Conservation (phyloP, 2,329 filamentous ascomycete species). For the Pseudocercospora musae region DNA sequence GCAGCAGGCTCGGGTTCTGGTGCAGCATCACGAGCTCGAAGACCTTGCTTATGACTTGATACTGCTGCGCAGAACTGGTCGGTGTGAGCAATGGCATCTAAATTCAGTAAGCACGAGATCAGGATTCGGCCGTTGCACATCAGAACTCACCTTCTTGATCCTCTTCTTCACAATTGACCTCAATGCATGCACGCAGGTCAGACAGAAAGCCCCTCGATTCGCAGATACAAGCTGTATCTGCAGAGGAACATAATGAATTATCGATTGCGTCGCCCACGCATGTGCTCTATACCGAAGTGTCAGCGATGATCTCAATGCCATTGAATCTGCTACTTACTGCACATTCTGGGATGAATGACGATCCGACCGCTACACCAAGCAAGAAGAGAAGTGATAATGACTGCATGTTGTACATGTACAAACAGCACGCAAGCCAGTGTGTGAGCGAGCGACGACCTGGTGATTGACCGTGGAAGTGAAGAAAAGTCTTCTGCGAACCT, state of each 20-base stretch:
- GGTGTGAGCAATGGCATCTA: neutral
- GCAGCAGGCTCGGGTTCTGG: neutral
- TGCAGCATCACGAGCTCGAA: slow-evolving; percentile 4
- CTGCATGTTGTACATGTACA: neutral
- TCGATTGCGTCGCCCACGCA: slow-evolving; percentile 1
- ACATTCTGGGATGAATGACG: neutral
- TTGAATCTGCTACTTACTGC: neutral
- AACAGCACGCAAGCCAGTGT: neutral
- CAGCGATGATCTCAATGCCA: neutral
- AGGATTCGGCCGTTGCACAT: neutral
- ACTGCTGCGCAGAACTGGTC: neutral
- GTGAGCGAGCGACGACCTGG: neutral
- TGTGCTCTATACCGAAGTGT: neutral
- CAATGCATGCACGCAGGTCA: slow-evolving; percentile 1
- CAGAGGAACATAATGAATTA: neutral
- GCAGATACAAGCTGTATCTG: slow-evolving; percentile 2
- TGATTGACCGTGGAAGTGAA: neutral
- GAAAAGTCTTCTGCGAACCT: neutral
- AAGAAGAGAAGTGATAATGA: neutral
- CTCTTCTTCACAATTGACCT: slow-evolving; percentile 2
- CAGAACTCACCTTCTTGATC: neutral
- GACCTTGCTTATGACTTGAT: neutral
- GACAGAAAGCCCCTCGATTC: neutral
- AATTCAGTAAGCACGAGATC: neutral
- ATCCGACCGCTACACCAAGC: neutral